phyloP scores from a whole-genome alignment of 108 stramenopile species.

The Pseudonitzschia multiseries region DNA sequence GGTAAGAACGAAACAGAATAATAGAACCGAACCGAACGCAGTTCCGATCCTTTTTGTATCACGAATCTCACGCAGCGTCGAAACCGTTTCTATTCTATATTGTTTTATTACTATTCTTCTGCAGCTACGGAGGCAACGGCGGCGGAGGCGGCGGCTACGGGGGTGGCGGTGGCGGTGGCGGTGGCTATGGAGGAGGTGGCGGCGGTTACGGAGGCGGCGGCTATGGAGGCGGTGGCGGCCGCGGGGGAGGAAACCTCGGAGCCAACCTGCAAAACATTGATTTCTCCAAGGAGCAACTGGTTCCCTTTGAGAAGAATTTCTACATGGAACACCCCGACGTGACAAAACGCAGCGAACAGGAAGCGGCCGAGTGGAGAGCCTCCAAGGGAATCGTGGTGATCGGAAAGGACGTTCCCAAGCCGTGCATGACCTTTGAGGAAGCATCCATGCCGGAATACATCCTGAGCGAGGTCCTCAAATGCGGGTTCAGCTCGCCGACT shows the following conservation, averaged over 20 bases:
- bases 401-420: constrained; percentile 94
- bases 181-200: constrained; percentile 27
- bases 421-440: constrained; percentile 92
- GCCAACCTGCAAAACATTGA: constrained; percentile 65
- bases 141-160: not conserved
- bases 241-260: constrained; percentile 69
- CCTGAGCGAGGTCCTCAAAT: constrained; percentile 89
- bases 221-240: constrained; percentile 46
- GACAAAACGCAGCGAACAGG: constrained; percentile 74
- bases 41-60: not conserved
- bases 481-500: constrained; percentile 95
- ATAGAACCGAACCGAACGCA: no score
- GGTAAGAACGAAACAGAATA: constrained; percentile 18
- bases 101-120: not conserved
- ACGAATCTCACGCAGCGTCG: not conserved
- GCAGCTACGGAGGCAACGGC: constrained; percentile 29
- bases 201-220: constrained; percentile 33
- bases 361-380: constrained; percentile 87
- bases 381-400: constrained; percentile 83
- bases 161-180: constrained; percentile 26
- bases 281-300: constrained; percentile 81
- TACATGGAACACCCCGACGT: constrained; percentile 99
- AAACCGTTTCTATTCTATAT: not conserved
- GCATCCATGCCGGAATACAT: constrained; percentile 97
- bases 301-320: constrained; percentile 97